Evolutionary conservation across 2,329 filamentous ascomycete species (phyloP).

Genomic region (Colletotrichum viniferum): DNA sequence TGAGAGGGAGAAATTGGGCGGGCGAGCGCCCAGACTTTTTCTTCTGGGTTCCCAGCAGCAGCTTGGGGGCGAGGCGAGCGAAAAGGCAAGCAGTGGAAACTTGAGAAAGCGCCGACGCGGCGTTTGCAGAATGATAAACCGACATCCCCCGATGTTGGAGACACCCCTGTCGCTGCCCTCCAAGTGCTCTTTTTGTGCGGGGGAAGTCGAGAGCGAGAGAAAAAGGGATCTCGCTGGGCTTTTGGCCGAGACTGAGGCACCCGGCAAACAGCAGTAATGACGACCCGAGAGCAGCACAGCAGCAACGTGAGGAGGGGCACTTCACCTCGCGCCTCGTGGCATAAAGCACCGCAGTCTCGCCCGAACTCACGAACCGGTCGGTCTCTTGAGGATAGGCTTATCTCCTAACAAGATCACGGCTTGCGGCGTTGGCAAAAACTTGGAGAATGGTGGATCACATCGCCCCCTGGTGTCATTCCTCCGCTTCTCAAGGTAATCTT

Average conservation of each 20-base stretch:
- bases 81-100: not conserved
- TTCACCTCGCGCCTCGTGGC: not conserved
- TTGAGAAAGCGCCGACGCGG: not conserved
- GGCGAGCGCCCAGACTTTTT: not conserved
- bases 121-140: conserved; percentile 11
- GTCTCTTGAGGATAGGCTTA: not conserved
- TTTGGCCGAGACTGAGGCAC: not conserved
- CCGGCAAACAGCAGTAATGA: conserved; percentile 6
- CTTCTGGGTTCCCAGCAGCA: not conserved
- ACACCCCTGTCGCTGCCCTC: not conserved
- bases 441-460: not conserved
- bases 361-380: not conserved
- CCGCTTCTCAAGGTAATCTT: not conserved
- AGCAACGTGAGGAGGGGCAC: not conserved
- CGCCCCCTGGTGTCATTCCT: not conserved
- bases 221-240: not conserved
- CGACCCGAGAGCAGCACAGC: not conserved
- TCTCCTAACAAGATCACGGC: not conserved
- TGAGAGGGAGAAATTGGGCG: not conserved
- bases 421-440: not conserved
- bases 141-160: conserved; percentile 13
- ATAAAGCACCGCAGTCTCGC: not conserved
- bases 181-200: conserved; percentile 1
- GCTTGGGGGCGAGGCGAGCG: not conserved
- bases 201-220: not conserved